Evolutionary conservation across 768 basidiomycete genomes (phyloP), one percentile per base, ranked within the genome.

Genomic region (Dentipellis sp.): DNA sequence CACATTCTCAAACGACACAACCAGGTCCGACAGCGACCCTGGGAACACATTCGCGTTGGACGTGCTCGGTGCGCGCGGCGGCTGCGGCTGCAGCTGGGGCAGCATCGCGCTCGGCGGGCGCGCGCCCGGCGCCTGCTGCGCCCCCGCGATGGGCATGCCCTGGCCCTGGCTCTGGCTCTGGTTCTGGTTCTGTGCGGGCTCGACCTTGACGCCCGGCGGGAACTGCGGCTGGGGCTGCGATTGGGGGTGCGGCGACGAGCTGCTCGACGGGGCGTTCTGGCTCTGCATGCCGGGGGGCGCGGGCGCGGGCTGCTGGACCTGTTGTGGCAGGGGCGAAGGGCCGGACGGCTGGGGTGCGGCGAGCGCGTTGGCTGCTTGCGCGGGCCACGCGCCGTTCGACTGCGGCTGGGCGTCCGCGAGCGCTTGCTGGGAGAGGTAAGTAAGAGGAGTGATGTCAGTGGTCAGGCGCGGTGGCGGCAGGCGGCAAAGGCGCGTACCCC

Each of bases 1-100:
- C 46, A 95, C 93, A 48, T 79, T 88, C 74, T 98, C 95, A 66
- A 97, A 98, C 40, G 91, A 93, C 19, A 88, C 83, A 40, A 97
- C 94, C 53, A 99, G 76, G 67, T 97, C 95, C 10, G 91, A 91
- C 66, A 99, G 68, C 23, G 85, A 91, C 55, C 85, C 90, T 16
- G 91, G 93, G 78, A 86, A 85, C 19, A 81, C 81, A 21, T 68
- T 68, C 10, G 74, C 29, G 40, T 21, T 34, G 19, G 19, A 40
- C 16, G 23, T 50, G 45, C 62, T 50, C 36, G 56, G 57, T 46
- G 57, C 53, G 59, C 54, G 48, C 55, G 49, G 56, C 23, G 66
- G 72, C 59, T 72, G 80, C 3, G 79, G 80, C 49, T 61, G 11
- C 11, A 56, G 62, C 48, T 64, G 63, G 42, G 45, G 8, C 12